Conservation (phyloP, 176 grass and related monocot genomes). For the Aegilops sharonensis region DNA sequence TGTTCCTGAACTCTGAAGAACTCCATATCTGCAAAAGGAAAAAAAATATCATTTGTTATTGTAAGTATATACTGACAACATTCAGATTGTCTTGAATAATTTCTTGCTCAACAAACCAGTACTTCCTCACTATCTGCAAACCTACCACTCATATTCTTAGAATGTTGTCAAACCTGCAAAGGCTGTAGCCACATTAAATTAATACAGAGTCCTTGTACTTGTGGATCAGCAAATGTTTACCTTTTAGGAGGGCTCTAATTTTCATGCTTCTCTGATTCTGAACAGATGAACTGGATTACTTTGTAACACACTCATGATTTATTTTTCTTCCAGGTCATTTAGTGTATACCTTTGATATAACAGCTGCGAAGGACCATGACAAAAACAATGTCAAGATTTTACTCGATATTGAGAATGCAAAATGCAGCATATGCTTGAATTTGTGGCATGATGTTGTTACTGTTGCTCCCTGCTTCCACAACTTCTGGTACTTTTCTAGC, state of each 20-base stretch:
- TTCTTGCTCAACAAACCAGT: neutral
- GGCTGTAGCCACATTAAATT: neutral
- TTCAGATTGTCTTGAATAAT: neutral
- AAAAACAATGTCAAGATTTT: constrained; percentile 69
- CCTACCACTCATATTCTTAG: neutral
- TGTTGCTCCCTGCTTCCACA: constrained; percentile 92
- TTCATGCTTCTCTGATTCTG: neutral
- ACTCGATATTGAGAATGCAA: constrained; percentile 87
- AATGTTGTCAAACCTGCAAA: neutral
- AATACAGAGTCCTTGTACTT: neutral
- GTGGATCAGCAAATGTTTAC: constrained; percentile 1
- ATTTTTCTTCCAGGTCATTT: constrained; percentile 57
- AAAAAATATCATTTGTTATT: neutral
- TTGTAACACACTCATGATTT: neutral
- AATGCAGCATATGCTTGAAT: constrained; percentile 99
- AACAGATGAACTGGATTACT: constrained; percentile 16
- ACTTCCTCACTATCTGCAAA: neutral
- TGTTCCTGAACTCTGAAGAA: constrained; percentile 5
- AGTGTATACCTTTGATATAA: constrained; percentile 76
- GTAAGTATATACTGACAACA: neutral
- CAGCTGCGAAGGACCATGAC: constrained; percentile 35
- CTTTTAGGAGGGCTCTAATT: neutral
- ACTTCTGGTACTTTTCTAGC: constrained; percentile 77
- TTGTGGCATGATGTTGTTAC: constrained; percentile 99
- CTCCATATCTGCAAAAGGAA: neutral